Evolutionary conservation across 352 stramenopile species (phyloP), one percentile per base, ranked within the genome.

Genomic region (Phytopythium mirpurense): DNA sequence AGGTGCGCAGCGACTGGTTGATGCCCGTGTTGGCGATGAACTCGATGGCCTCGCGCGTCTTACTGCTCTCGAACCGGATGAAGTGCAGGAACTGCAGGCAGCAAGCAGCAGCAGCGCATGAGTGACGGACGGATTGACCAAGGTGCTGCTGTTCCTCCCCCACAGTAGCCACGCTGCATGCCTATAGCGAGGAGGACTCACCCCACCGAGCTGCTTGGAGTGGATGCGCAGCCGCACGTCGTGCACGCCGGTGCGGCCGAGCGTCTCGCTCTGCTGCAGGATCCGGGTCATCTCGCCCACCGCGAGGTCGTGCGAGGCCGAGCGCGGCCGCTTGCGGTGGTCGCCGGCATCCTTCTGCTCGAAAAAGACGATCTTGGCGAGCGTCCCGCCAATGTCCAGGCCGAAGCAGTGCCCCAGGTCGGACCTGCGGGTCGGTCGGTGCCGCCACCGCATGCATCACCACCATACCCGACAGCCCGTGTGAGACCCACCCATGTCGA

Each of bases 281-380:
- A 96, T 96, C 52, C 87, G 67, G 52, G 78, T 93, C 81, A 96
- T 92, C 52, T 94, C 81, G 2, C 78, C 71, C 1, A 80, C 78
- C 0, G 83, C 85, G 16, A 90, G 54, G n/a, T 91, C 83, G 32
- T 88, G 73, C 26, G 85, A 95, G n/a, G 60, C 45, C 32, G 85
- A 84, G 34, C 85, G 83, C 38, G 68, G 78, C 4, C 85, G 78
- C 50, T 86, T 88, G 38, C 74, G 70, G 42, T 62, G 78, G 32
- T 77, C 64, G 23, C 70, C 74, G 0, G 54, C 31, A 18, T 84
- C 71, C 41, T 68, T 65, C 29, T 90, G 85, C 59, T 98, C 90
- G 57, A 98, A 98, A 68, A 97, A 98, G 48, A 98, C 93, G 57
- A 98, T 95, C 72, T 98, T 98, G 24, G 81, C 87, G 49, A 98